These are phyloP conservation scores for Coemansia sp. DNA, from an alignment of 192 early-diverging fungal genomes.

Conservation along the genomic window DNA sequence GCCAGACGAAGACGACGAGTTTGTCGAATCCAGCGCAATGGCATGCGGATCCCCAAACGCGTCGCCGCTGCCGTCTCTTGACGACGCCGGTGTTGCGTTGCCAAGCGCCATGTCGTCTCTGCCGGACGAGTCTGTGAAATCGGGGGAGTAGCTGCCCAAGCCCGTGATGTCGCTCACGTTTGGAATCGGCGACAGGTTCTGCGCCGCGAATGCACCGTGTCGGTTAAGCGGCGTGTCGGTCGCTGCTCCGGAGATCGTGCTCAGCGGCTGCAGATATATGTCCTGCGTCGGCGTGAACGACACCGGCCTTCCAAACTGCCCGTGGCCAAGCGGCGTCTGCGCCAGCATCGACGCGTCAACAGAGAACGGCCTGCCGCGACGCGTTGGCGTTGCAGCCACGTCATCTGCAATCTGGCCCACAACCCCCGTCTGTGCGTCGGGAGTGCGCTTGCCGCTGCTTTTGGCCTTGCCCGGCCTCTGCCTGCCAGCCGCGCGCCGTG, in stretches of 20 bases:
- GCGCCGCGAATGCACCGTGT: neutral
- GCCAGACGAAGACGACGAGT: slow-evolving; percentile 26
- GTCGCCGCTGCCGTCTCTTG: slow-evolving; percentile 4
- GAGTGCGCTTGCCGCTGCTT: slow-evolving; percentile 3
- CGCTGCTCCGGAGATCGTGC: slow-evolving; percentile 5
- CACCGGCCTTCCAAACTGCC: slow-evolving; percentile 5
- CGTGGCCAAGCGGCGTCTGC: slow-evolving; percentile 23
- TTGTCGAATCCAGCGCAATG: neutral
- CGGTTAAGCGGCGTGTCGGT: neutral
- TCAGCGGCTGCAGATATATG: slow-evolving; percentile 43
- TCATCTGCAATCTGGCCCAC: neutral
- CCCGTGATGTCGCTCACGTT: slow-evolving; percentile 6
- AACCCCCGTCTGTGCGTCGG: neutral
- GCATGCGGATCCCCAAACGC: neutral
- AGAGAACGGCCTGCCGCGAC: slow-evolving; percentile 40
- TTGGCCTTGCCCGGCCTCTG: neutral
- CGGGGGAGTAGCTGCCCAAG: slow-evolving; percentile 42
- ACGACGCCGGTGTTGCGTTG: neutral
- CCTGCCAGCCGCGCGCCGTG: neutral
- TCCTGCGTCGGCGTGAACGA: slow-evolving; percentile 32
- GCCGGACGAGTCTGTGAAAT: slow-evolving; percentile 25
- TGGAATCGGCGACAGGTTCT: slow-evolving; percentile 9
- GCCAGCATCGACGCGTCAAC: slow-evolving; percentile 42
- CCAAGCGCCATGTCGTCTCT: neutral
- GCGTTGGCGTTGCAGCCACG: slow-evolving; percentile 12